Base-by-base conservation (phyloP, 495 filamentous ascomycete genomes). In the Tuber indicum region DNA sequence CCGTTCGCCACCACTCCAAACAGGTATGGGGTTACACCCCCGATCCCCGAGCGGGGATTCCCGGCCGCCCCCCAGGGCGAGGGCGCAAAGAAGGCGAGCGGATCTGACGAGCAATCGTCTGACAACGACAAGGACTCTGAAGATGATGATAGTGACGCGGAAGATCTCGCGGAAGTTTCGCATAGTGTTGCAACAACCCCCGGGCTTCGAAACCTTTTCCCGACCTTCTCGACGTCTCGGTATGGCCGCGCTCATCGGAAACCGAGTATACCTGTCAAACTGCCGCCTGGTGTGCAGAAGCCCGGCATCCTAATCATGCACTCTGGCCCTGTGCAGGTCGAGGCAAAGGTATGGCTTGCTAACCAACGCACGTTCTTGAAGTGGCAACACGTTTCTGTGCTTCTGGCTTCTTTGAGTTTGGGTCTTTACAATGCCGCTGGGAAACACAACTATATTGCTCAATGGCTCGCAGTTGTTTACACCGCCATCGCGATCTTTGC, bases 311-410 rank as follows among this genome's bases (percentile, higher is more conserved):
- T 94, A 89, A 91, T 99, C 86, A 99, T 98, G 86, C 95, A 99
- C 84, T 87, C 92, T 0, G 94, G 95, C 0, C 93, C 94, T 1
- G 87, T 98, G 47, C 89, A 92, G 73, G 93, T 99, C 58, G 96
- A 99, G 85, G 92, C 93, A 62, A 99, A 99, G 85, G 95, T 99
- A 9, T 99, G 96, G 94, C 91, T 99, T 47, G 96, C 96, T 72
- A 99, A 99, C 84, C 93, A 99, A 86, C 90, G 96, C 70, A 99
- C 96, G 0, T 99, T 97, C 82, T 90, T 99, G 84, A 97, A 97
- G 84, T 99, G 96, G 96, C 92, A 97, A 84, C 94, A 98, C 83
- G 92, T 98, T 79, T 91, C 89, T 74, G 88, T 99, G 41, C 87
- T 98, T 43, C 89, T 98, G 12, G 94, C 93, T 16, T 90, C 89